Base-by-base conservation (phyloP, 805 yeast genomes). In the Ogataea parapolymorpha region DNA sequence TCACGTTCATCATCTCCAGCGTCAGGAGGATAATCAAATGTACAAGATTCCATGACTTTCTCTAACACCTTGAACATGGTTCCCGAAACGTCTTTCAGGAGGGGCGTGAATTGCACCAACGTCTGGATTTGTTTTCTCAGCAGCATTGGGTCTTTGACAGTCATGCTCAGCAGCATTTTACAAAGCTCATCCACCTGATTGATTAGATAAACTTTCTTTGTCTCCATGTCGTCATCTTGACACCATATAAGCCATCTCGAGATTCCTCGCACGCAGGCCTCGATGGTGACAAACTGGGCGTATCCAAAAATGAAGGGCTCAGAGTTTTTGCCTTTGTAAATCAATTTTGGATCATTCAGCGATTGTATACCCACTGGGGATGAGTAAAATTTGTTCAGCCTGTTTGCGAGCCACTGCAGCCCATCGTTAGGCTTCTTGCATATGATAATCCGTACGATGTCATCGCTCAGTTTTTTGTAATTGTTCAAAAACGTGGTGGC, bases 201-300 rank as follows among this genome's bases (percentile, higher is more conserved):
- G 33, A 68, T 69, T 38, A 79, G 65, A 39, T 78, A 68, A 15
- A 60, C 69, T 37, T 80, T 81, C 11, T 78, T 68, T 27, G 67
- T 66, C 26, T 75, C 80, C 37, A 76, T 71, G 41, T 73, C 72
- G 32, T 72, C 73, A 6, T 79, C 78, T 26, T 64, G 73, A 54
- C 87, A 89, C 96, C 97, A 91, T 13, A 88, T 80, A 54, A 87
- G 79, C 99, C 99, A 95, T 57, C 99, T 77, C 10, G 93, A 81
- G 17, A 95, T 82, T 26, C 98, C 99, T 45, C 95, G 76, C 25
- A 93, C 77, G 51, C 95, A 83, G 26, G 95, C 83, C 62, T 91
- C 98, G 20, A 89, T 86, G 18, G 89, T 79, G 56, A 80, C 82
- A 46, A 93, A 80, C 58, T 89, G 96, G 0, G 95, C 77, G 39